Conservation (phyloP, 1,284 basidiomycete genomes). For the Mrakiaceae sp. region DNA sequence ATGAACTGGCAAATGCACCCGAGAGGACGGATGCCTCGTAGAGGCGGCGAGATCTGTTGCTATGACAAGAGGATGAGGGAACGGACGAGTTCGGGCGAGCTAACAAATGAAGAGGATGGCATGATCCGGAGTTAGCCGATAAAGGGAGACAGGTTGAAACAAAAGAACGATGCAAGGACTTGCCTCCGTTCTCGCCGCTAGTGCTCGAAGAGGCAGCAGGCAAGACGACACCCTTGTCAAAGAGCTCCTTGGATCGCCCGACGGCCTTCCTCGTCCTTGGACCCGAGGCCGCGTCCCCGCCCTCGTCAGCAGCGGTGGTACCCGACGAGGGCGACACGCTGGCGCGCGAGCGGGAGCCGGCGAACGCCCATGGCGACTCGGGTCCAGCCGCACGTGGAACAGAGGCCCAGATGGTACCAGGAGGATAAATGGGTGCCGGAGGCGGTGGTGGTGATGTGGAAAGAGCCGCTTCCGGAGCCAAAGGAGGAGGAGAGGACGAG, state of each 20-base stretch:
- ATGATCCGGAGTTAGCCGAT: no score
- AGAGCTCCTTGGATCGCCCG: slow-evolving; percentile 19
- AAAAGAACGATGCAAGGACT: no score
- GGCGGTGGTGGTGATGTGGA: background rate
- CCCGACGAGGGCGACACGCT: background rate
- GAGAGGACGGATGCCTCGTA: no score
- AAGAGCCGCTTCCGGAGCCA: background rate
- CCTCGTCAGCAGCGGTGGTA: no score
- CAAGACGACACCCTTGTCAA: slow-evolving; percentile 16
- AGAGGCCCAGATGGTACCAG: slow-evolving; percentile 7
- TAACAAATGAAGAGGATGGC: no score
- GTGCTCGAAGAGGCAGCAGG: background rate
- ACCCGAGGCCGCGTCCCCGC: slow-evolving; percentile 8
- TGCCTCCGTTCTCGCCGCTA: no score
- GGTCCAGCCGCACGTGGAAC: slow-evolving; percentile 21
- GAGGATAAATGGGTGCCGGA: background rate
- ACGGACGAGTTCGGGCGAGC: no score
- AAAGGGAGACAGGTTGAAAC: no score
- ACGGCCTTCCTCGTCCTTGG: slow-evolving; percentile 14
- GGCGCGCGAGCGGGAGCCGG: slow-evolving; percentile 4
- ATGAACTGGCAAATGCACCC: no score
- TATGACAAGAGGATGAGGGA: no score
- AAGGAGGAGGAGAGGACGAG: background rate
- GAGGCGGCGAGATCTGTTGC: no score
- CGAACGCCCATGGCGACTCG: slow-evolving; percentile 22